Percentiles rank a stretch among this genome's conserved stretches.
phyloP scores from a whole-genome alignment of 768 basidiomycete species.

The Chalciporus sphaerocephalus region DNA sequence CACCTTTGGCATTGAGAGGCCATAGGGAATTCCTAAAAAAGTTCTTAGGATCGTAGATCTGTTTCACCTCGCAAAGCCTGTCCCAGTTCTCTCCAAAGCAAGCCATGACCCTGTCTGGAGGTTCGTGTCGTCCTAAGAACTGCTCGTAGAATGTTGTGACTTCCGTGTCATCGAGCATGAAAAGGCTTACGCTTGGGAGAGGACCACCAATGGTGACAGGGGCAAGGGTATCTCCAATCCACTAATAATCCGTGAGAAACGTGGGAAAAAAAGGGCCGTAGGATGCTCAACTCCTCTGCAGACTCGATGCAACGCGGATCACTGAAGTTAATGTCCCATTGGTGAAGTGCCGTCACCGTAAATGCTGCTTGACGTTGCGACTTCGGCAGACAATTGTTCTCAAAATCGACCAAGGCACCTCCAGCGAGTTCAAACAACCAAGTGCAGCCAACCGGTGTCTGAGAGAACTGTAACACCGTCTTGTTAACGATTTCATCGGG shows the following conservation, averaged over 20 bases:
- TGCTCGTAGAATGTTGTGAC: slow-evolving; percentile 31
- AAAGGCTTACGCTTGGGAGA: slow-evolving; percentile 68
- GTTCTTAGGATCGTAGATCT: slow-evolving; percentile 69
- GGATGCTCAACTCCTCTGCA: slow-evolving; percentile 65
- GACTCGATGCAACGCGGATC: slow-evolving; percentile 78
- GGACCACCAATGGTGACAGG: slow-evolving; percentile 76
- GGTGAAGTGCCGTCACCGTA: slow-evolving; percentile 85
- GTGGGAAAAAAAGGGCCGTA: background rate
- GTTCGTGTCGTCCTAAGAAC: slow-evolving; percentile 75
- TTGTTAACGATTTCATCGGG: slow-evolving; percentile 83
- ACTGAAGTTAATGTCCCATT: slow-evolving; percentile 83
- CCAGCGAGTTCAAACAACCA: slow-evolving; percentile 93
- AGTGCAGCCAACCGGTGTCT: slow-evolving; percentile 87
- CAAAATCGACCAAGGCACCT: slow-evolving; percentile 70
- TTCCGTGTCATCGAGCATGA: slow-evolving; percentile 14
- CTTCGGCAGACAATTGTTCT: slow-evolving; percentile 71
- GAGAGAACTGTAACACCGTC: slow-evolving; percentile 75
- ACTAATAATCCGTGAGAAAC: slow-evolving; percentile 40
- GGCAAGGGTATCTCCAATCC: slow-evolving; percentile 73
- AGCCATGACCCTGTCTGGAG: slow-evolving; percentile 53
- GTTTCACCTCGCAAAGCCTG: slow-evolving; percentile 67
- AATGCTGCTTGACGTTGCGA: slow-evolving; percentile 76
- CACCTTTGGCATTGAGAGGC: slow-evolving; percentile 61
- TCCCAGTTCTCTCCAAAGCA: slow-evolving; percentile 76
- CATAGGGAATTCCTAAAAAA: slow-evolving; percentile 78